Evolutionary conservation across 192 early-diverging fungal species (phyloP), one percentile per base, ranked within the genome.

Genomic region (Linnemannia schmuckeri): DNA sequence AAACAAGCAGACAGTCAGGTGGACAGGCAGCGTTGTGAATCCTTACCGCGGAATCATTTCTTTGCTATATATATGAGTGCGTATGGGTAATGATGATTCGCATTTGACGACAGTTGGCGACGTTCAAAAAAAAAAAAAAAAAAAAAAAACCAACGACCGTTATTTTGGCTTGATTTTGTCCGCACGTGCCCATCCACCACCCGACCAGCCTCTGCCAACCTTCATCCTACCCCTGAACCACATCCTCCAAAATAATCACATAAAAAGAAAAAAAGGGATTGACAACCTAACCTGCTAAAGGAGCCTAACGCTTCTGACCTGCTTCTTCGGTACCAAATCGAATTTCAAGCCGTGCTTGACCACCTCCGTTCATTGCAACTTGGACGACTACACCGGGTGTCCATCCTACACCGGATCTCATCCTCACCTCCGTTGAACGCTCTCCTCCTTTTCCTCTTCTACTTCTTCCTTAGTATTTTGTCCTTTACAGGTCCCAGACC

Each of bases 361-460:
- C 61, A 66, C 27, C 13, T 41, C 20, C 70, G 70, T 41, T 71
- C 70, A 38, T 71, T 38, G 70, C 24, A 66, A 66, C 61, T 66
- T 10, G 61, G 10, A 17, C 61, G 30, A 66, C 30, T n/a, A 66
- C 61, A 33, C 61, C 61, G 61, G 61, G 20, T 71, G 20, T 40
- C 35, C 35, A 7, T 71, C 40, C 40, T 42, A 41, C 40, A 41
- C 40, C 40, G 8, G 70, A 71, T 42, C 38, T 71, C 70, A 24
- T 3, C 61, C 9, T 41, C 17, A 35, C 22, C 40, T 38, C 38
- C 24, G 17, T 42, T 71, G 35, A 42, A 71, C 40, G 38, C 70
- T 42, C 70, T 27, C 12, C 15, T 40, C 69, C 15, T 37, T 37
- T 70, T 70, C 22, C 15, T 70, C 35, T 70, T 70, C 35, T 40